Base-by-base conservation (phyloP, 2,329 filamentous ascomycete genomes). In the Colletotrichum gloeosporioides region DNA sequence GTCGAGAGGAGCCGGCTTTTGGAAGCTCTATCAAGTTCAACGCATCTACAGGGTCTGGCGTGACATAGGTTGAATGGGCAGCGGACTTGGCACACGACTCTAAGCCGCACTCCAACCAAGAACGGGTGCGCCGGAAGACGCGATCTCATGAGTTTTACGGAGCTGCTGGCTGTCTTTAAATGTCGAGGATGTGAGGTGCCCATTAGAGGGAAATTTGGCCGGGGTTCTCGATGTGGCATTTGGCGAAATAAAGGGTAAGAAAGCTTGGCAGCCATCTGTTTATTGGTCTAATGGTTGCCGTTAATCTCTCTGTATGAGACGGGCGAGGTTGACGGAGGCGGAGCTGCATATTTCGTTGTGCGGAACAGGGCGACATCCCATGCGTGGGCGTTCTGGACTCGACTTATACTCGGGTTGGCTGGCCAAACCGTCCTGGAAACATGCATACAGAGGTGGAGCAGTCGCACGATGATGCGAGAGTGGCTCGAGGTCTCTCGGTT, bases 361-460 rank as follows among this genome's bases (percentile, higher is more conserved):
- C 36, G 36, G 4, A 8, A 44, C 3, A 2, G 0, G 36, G 36
- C 36, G 36, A 2, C 36, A 18, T 6, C 36, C 36, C 36, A 44
- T 0, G 36, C 36, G 16, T 44, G 16, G 4, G 8, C 22, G 36
- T 18, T 3, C 16, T 9, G 36, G 16, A 44, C 1, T 10, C 4
- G 36, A 10, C 36, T 44, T 44, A 0, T 6, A 6, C 36, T 44
- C 16, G 8, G 0, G 4, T 18, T 44, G 16, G 16, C 36, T 4
- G 16, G 0, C 16, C 4, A 6, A 44, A 44, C 0, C 0, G 1
- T 8, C 36, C 0, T 44, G 36, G 36, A 16, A 4, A 15, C 36
- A 4, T 18, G 2, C 5, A 9, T 10, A 1, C 0, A 44, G 8
- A 44, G 2, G 1, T 1, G 36, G 4, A 44, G 36, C 16, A 44